Percentiles rank a stretch among this genome's conserved stretches.
phyloP scores from a whole-genome alignment of 2,329 filamentous ascomycete species.

The Colletotrichum eremochloae region DNA sequence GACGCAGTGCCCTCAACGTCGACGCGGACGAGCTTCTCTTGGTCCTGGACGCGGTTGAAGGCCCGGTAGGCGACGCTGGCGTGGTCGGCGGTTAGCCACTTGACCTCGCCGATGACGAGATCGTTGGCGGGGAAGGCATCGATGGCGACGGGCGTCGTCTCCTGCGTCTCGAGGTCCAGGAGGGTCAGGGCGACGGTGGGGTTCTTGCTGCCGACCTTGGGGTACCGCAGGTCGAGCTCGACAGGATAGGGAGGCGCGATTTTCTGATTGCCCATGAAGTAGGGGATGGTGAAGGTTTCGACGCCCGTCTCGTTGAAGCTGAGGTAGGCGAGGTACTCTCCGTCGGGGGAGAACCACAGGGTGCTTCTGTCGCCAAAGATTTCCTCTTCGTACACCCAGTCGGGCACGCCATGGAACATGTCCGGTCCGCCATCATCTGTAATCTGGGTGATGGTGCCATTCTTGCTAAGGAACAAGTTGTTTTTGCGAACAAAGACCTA shows the following conservation, averaged over 20 bases:
- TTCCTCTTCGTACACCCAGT: constrained; percentile 87
- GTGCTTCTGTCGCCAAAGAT: constrained; percentile 80
- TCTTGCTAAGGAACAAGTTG: constrained; percentile 71
- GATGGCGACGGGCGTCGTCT: constrained; percentile 62
- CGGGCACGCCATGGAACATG: constrained; percentile 73
- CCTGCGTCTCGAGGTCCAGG: constrained; percentile 63
- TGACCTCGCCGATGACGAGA: constrained; percentile 75
- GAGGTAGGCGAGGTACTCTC: constrained; percentile 90
- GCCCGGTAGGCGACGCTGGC: constrained; percentile 73
- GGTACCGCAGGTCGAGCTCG: constrained; percentile 74
- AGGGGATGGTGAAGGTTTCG: constrained; percentile 74
- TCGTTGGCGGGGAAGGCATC: constrained; percentile 71
- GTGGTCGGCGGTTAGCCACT: constrained; percentile 74
- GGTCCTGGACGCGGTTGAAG: constrained; percentile 77
- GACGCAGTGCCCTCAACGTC: constrained; percentile 63
- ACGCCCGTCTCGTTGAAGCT: constrained; percentile 87
- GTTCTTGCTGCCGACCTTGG: constrained; percentile 77
- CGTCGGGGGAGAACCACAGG: constrained; percentile 96
- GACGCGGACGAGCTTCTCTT: constrained; percentile 72
- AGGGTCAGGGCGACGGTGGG: constrained; percentile 74
- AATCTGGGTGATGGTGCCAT: constrained; percentile 67
- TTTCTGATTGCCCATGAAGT: constrained; percentile 72
- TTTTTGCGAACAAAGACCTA: constrained; percentile 75
- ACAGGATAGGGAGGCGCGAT: constrained; percentile 72
- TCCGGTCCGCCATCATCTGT: constrained; percentile 72